Evolutionary conservation across 2,329 filamentous ascomycete genomes (phyloP), one percentile per base, ranked within the genome.

Genomic region (Laburnicola sp.): DNA sequence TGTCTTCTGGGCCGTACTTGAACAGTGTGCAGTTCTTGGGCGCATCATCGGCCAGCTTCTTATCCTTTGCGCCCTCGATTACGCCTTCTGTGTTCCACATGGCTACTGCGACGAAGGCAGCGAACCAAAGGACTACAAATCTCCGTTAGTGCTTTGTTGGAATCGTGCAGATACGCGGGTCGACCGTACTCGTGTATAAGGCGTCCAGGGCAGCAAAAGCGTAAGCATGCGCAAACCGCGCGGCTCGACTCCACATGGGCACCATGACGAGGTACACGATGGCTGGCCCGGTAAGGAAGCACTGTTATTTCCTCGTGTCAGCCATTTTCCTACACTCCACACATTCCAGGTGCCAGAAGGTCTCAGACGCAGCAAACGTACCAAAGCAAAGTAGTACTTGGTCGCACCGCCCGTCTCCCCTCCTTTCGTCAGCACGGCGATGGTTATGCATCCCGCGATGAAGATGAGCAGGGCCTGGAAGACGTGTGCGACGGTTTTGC

Each of bases 221-320:
- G 62, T 84, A 85, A 32, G 81, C 79, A 59, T 84, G 84, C 50
- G 80, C 80, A 62, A 86, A 83, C 45, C 78, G 76, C 57, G 76
- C 76, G 25, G 82, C 79, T 55, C 83, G 80, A 23, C 78, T 77
- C 79, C 82, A 86, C 73, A 83, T 81, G 4, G 83, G 83, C 3
- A 83, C 80, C 66, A 82, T 82, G 39, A 79, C 76, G 48, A 84
- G 79, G 66, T 85, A 86, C 50, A 85, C 74, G 31, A 85, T 72
- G 26, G 79, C 80, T 9, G 82, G 82, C 36, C 82, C 75, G 36
- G 78, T 80, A 56, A 85, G 67, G 75, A 82, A 85, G 65, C 83
- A 85, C 83, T 85, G 37, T 38, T 9, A 10, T 16, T 11, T 22
- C 22, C 26, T 16, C 16, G 16, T 38, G 51, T 68, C 40, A 68